A percentile compares a stretch with the other conserved stretches of the same genome.
Evolutionary conservation across 2,329 filamentous ascomycete species (phyloP).

Genomic region (Oidium heveae): DNA sequence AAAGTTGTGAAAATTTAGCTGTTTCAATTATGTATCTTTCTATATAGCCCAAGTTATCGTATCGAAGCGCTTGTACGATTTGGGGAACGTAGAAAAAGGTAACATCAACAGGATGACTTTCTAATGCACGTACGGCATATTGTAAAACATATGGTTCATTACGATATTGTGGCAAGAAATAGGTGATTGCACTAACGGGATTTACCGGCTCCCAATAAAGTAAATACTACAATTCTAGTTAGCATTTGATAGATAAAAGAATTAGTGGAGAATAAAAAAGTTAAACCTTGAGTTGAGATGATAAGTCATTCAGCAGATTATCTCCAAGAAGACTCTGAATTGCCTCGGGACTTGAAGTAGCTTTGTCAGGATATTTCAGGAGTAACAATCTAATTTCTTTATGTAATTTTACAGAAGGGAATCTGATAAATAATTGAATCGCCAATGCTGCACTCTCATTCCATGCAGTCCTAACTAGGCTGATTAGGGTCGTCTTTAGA

Average conservation of each 20-base stretch:
- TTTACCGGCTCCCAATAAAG: slow-evolving; percentile 86
- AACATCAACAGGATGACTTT: slow-evolving; percentile 85
- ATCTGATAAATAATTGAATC: slow-evolving; percentile 60
- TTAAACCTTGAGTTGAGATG: slow-evolving; percentile 55
- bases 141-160: slow-evolving; percentile 87
- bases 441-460: slow-evolving; percentile 61
- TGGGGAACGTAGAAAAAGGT: slow-evolving; percentile 99
- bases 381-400: slow-evolving; percentile 58
- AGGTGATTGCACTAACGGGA: slow-evolving; percentile 75
- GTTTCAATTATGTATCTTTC: slow-evolving; percentile 94
- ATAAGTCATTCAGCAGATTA: slow-evolving; percentile 52
- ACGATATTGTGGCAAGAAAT: slow-evolving; percentile 74
- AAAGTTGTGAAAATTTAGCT: slow-evolving; percentile 89
- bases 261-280: not conserved
- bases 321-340: slow-evolving; percentile 60
- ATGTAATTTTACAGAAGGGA: slow-evolving; percentile 46
- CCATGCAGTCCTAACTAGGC: slow-evolving; percentile 64
- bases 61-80: slow-evolving; percentile 83
- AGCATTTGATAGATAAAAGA: slow-evolving; percentile 7
- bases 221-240: slow-evolving; percentile 35
- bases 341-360: slow-evolving; percentile 56
- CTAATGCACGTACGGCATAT: slow-evolving; percentile 85
- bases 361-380: slow-evolving; percentile 62
- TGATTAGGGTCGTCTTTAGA: slow-evolving; percentile 17
- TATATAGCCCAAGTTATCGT: slow-evolving; percentile 81